These are phyloP conservation scores for Lichtheimia ornata DNA, from an alignment of 371 early-diverging fungal genomes.

Conservation along the genomic window DNA sequence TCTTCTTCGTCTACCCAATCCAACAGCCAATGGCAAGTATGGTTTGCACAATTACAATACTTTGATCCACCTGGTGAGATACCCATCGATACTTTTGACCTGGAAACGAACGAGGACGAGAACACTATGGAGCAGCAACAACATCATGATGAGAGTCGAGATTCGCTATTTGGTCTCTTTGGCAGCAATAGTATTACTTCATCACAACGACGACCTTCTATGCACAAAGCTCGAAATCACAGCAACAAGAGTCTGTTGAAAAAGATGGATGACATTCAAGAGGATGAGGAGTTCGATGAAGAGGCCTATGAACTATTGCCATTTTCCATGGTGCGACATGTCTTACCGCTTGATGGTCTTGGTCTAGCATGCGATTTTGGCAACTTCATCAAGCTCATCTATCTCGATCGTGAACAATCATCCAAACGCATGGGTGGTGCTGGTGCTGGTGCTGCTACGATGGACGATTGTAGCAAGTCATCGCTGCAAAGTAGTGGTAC, in stretches of 20 bases:
- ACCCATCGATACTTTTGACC: slow-evolving; percentile 26
- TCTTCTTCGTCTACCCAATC: not conserved
- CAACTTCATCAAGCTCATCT: slow-evolving; percentile 46
- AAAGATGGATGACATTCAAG: not conserved
- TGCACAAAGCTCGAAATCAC: not conserved
- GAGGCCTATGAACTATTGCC: slow-evolving; percentile 38
- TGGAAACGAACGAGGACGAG: slow-evolving; percentile 14
- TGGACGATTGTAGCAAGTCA: not conserved
- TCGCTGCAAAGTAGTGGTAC: not conserved
- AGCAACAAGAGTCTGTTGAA: not conserved
- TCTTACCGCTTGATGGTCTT: slow-evolving; percentile 28
- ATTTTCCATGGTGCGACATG: slow-evolving; percentile 33
- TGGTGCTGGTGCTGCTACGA: not conserved
- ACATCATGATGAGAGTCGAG: not conserved
- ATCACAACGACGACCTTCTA: too few relatives aligned
- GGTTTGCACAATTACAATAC: slow-evolving; percentile 38
- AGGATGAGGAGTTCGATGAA: slow-evolving; percentile 11
- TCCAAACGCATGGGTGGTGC: not conserved
- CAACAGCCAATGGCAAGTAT: slow-evolving; percentile 29
- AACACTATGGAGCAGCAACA: not conserved
- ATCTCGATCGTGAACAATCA: slow-evolving; percentile 21
- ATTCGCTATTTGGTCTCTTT: slow-evolving; percentile 9
- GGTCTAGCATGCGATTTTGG: slow-evolving; percentile 48
- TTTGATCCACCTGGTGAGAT: slow-evolving; percentile 24
- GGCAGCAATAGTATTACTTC: not conserved